Evolutionary conservation across 306 rosid species (phyloP).

Genomic region (Fragaria vesca): DNA sequence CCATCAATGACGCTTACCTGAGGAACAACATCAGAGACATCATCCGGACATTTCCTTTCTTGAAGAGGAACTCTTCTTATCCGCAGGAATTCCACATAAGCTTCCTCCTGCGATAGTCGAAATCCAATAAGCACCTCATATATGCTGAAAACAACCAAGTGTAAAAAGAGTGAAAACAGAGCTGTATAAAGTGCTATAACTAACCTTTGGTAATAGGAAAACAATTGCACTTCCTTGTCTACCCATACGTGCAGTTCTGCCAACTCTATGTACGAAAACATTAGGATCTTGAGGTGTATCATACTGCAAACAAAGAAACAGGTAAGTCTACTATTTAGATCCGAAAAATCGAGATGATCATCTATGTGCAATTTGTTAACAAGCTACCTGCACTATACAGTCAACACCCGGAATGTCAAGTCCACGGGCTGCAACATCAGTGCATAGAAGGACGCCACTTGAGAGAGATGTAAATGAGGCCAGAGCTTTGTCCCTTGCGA

Average conservation of each 20-base stretch:
- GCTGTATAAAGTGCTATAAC: constrained; percentile 13
- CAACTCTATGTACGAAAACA: constrained; percentile 91
- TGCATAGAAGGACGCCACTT: constrained; percentile 82
- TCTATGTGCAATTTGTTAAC: constrained; percentile 13
- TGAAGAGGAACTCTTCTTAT: constrained; percentile 74
- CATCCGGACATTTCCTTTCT: constrained; percentile 55
- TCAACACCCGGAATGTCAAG: constrained; percentile 97
- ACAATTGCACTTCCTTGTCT: constrained; percentile 83
- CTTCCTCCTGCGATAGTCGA: constrained; percentile 58
- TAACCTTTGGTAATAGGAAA: constrained; percentile 87
- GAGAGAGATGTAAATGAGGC: constrained; percentile 82
- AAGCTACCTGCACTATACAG: constrained; percentile 85
- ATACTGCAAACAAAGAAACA: constrained; percentile 52
- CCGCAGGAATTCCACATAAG: constrained; percentile 74
- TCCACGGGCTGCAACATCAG: constrained; percentile 98
- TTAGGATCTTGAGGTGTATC: constrained; percentile 98
- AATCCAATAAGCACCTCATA: constrained; percentile 8
- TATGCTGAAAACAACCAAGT: constrained; percentile 18
- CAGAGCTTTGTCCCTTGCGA: constrained; percentile 81
- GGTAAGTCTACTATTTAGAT: neutral
- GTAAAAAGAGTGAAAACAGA: neutral
- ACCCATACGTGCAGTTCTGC: constrained; percentile 96
- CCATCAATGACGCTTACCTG: constrained; percentile 47
- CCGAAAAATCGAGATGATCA: constrained; percentile 12
- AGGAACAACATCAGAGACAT: constrained; percentile 65